A percentile compares a stretch with the other conserved stretches of the same genome.
phyloP scores from a whole-genome alignment of 768 basidiomycete genomes.

The Neoboletus magnificus region DNA sequence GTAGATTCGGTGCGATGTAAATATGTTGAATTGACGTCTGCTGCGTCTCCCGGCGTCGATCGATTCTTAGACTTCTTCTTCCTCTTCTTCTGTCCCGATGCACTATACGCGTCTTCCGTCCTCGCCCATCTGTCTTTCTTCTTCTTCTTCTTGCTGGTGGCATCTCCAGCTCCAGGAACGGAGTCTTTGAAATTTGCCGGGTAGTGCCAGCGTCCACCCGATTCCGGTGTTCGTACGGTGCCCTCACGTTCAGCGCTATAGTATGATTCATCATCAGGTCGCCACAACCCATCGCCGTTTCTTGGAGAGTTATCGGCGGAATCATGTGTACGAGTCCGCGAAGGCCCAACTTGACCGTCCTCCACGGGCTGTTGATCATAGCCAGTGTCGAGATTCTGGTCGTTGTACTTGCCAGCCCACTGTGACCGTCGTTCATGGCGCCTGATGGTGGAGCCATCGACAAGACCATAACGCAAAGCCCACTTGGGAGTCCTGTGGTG shows the following conservation, averaged over 20 bases:
- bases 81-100: constrained; percentile 47
- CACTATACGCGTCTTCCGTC: constrained; percentile 77
- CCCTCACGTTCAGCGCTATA: constrained; percentile 48
- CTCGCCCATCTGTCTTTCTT: constrained; percentile 87
- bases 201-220: constrained; percentile 70
- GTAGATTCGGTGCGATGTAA: constrained; percentile 35
- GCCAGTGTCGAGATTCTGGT: constrained; percentile 67
- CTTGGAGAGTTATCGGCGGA: constrained; percentile 13
- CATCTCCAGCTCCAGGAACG: constrained; percentile 38
- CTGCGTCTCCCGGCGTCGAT: constrained; percentile 37
- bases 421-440: constrained; percentile 79
- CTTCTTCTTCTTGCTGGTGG: constrained; percentile 54
- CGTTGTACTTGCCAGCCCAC: constrained; percentile 86
- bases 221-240: constrained; percentile 35
- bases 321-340: constrained; percentile 9
- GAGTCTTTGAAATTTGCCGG: constrained; percentile 79
- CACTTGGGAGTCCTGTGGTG: constrained; percentile 93
- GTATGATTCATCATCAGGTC: constrained; percentile 69
- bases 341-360: constrained; percentile 65
- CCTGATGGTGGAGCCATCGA: constrained; percentile 73
- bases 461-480: constrained; percentile 86
- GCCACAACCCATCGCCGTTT: constrained; percentile 61
- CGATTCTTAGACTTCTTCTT: constrained; percentile 62
- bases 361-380: constrained; percentile 70
- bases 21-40: constrained; percentile 30